phyloP scores from a whole-genome alignment of 2,329 filamentous ascomycete species.

The Colletotrichum sp. region DNA sequence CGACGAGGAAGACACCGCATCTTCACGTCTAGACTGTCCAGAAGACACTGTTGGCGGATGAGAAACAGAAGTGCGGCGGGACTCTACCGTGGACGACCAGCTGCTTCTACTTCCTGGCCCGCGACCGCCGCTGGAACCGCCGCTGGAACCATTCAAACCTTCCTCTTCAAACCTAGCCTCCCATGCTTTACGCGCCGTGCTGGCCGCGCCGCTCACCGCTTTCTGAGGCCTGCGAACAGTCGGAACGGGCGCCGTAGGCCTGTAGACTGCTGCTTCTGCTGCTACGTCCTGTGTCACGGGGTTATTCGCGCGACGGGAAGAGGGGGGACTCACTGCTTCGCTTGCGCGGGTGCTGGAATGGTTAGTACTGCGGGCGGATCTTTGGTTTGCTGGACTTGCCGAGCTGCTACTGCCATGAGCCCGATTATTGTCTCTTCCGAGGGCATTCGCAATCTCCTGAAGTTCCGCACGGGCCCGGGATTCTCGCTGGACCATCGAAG shows the following conservation, averaged over 20 bases:
- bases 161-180: background rate
- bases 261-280: background rate
- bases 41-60: background rate
- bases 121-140: background rate
- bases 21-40: background rate
- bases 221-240: background rate
- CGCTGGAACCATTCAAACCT: background rate
- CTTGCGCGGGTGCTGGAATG: background rate
- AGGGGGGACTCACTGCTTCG: slow-evolving; percentile 7
- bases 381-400: background rate
- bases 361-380: background rate
- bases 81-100: background rate
- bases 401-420: background rate
- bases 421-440: background rate
- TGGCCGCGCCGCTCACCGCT: background rate
- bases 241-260: background rate
- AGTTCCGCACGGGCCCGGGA: background rate
- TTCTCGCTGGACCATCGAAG: background rate
- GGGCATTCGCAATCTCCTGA: background rate
- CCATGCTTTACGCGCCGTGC: background rate
- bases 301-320: background rate
- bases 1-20: background rate
- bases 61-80: background rate
- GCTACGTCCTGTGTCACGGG: slow-evolving; percentile 2
- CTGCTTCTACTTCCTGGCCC: background rate